phyloP scores from a whole-genome alignment of 2,329 filamentous ascomycete genomes.

The Cordyceps fumosorosea region DNA sequence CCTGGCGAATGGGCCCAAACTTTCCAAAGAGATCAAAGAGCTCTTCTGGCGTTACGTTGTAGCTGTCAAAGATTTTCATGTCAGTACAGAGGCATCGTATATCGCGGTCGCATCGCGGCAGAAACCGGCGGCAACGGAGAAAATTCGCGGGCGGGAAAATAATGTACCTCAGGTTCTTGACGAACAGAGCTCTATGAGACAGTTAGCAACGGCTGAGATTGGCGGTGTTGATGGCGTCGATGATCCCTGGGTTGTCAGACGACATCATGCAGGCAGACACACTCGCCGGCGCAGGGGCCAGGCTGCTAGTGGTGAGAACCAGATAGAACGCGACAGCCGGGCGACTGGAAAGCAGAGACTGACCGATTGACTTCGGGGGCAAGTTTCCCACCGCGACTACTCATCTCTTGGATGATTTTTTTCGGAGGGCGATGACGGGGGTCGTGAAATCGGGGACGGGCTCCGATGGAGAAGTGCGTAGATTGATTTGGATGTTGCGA shows the following conservation, averaged over 20 bases:
- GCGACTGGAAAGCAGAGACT: conserved; percentile 17
- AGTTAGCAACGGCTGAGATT: conserved; percentile 25
- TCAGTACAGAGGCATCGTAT: neutral
- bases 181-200: conserved; percentile 83
- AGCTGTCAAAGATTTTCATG: conserved; percentile 48
- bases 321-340: neutral
- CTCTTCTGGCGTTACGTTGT: conserved; percentile 97
- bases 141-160: conserved; percentile 12
- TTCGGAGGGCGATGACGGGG: conserved; percentile 13
- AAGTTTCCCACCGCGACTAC: conserved; percentile 94
- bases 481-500: conserved; percentile 12
- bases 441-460: conserved; percentile 8
- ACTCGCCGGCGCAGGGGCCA: neutral
- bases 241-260: neutral
- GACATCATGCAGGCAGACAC: neutral
- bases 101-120: neutral
- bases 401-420: conserved; percentile 67
- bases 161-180: conserved; percentile 92
- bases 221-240: neutral
- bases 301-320: neutral
- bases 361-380: conserved; percentile 98
- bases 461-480: conserved; percentile 11
- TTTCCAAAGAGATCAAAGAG: conserved; percentile 98
- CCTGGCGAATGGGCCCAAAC: conserved; percentile 93
- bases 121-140: neutral